Evolutionary conservation across 441 rosid species (phyloP).

Genomic region (Gossypium laxum): DNA sequence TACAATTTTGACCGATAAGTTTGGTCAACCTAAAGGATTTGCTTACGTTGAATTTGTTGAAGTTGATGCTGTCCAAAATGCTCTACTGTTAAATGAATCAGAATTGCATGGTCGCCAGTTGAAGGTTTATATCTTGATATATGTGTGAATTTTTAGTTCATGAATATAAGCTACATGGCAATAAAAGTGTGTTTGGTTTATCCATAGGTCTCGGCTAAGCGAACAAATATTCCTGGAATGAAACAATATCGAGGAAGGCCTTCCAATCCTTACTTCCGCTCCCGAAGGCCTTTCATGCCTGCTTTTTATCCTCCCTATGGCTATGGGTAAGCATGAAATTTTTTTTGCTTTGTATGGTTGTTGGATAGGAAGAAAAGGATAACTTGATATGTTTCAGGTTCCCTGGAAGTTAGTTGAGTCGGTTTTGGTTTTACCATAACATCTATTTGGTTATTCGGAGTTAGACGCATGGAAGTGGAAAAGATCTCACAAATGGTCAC

Average conservation of each 20-base stretch:
- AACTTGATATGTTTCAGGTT: neutral
- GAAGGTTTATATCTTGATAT: conserved; percentile 37
- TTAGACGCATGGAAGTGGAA: neutral
- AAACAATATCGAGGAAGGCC: conserved; percentile 62
- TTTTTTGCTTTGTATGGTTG: neutral
- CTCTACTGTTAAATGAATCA: conserved; percentile 59
- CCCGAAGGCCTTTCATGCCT: conserved; percentile 54
- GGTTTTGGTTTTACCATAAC: neutral
- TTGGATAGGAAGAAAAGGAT: neutral
- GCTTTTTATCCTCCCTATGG: conserved; percentile 44
- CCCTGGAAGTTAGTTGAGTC: neutral
- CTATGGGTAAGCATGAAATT: conserved; percentile 44
- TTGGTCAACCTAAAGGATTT: conserved; percentile 79
- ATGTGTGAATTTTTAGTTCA: neutral
- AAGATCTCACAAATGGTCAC: neutral
- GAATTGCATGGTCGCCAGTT: conserved; percentile 73
- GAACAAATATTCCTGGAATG: conserved; percentile 71
- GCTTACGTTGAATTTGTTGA: conserved; percentile 77
- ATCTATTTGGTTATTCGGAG: neutral
- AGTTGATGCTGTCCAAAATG: conserved; percentile 62
- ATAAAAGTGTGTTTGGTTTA: conserved; percentile 10
- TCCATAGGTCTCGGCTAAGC: conserved; percentile 58
- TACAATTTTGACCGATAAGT: conserved; percentile 71
- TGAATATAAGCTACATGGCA: conserved; percentile 11
- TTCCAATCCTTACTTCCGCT: conserved; percentile 36